phyloP scores from a whole-genome alignment of 371 early-diverging fungal species.

The Rhizopus sp. region DNA sequence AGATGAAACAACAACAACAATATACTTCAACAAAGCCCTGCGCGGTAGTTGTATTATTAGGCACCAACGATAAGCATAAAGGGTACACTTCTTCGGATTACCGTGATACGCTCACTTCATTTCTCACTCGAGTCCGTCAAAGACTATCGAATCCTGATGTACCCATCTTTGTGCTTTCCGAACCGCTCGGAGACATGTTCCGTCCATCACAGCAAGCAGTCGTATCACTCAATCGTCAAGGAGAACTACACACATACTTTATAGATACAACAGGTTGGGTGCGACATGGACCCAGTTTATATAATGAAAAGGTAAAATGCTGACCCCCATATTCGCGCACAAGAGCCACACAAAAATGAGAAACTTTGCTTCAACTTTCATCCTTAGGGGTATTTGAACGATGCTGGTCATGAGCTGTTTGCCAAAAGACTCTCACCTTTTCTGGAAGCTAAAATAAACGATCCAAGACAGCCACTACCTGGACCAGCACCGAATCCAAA shows the following conservation, averaged over 20 bases:
- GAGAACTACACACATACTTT: slow-evolving; percentile 38
- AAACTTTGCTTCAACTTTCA: background rate
- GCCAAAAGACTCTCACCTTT: slow-evolving; percentile 38
- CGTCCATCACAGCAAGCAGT: slow-evolving; percentile 45
- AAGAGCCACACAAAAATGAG: too few relatives aligned
- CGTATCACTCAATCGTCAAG: slow-evolving; percentile 22
- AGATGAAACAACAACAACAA: slow-evolving; percentile 7
- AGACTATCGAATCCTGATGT: slow-evolving; percentile 12
- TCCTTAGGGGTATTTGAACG: slow-evolving; percentile 33
- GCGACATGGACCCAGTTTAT: slow-evolving; percentile 32
- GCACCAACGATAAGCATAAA: slow-evolving; percentile 24
- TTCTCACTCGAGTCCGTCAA: slow-evolving; percentile 12
- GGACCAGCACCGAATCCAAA: slow-evolving; percentile 46
- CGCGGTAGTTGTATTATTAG: slow-evolving; percentile 23
- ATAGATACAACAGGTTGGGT: slow-evolving; percentile 49
- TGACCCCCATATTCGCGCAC: background rate
- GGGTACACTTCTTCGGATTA: slow-evolving; percentile 16
- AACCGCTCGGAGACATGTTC: slow-evolving; percentile 42
- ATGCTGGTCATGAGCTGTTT: slow-evolving; percentile 37
- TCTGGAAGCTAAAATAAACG: slow-evolving; percentile 30
- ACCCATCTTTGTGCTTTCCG: slow-evolving; percentile 43
- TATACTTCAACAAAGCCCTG: slow-evolving; percentile 18
- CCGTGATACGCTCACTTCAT: background rate
- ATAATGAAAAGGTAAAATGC: slow-evolving; percentile 18
- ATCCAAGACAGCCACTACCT: slow-evolving; percentile 40